phyloP scores from a whole-genome alignment of 805 yeast species.

The Hermanozyma aechmeae region DNA sequence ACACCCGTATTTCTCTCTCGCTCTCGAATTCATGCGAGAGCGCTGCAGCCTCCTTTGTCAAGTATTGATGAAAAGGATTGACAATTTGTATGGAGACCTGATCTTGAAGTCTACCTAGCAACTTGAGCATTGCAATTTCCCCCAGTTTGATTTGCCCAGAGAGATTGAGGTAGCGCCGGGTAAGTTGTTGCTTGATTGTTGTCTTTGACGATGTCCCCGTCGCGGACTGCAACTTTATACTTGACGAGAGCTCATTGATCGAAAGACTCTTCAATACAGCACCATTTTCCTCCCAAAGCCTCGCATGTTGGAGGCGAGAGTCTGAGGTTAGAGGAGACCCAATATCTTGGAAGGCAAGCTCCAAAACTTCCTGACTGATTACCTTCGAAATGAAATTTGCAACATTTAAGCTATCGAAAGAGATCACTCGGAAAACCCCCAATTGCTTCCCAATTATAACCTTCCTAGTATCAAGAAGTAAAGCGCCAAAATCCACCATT shows the following conservation, averaged over 20 bases:
- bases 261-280: constrained; percentile 29
- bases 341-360: constrained; percentile 36
- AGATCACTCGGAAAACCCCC: constrained; percentile 42
- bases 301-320: constrained; percentile 28
- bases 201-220: constrained; percentile 22
- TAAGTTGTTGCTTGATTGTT: constrained; percentile 23
- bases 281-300: constrained; percentile 42
- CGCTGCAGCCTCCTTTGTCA: constrained; percentile 31
- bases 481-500: constrained; percentile 37
- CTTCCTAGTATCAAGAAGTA: constrained; percentile 29
- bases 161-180: constrained; percentile 30
- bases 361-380: constrained; percentile 40
- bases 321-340: constrained; percentile 25
- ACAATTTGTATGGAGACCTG: constrained; percentile 35
- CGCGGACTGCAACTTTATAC: constrained; percentile 35
- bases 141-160: constrained; percentile 31
- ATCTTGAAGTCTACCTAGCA: constrained; percentile 39
- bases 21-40: constrained; percentile 31
- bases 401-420: constrained; percentile 40
- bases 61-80: constrained; percentile 49
- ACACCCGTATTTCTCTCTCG: constrained; percentile 31
- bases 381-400: constrained; percentile 40
- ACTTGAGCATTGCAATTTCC: constrained; percentile 36
- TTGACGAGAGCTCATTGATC: constrained; percentile 26
- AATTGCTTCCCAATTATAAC: constrained; percentile 37